Conservation (phyloP, 768 basidiomycete genomes). For the Tulasnella sp. region DNA sequence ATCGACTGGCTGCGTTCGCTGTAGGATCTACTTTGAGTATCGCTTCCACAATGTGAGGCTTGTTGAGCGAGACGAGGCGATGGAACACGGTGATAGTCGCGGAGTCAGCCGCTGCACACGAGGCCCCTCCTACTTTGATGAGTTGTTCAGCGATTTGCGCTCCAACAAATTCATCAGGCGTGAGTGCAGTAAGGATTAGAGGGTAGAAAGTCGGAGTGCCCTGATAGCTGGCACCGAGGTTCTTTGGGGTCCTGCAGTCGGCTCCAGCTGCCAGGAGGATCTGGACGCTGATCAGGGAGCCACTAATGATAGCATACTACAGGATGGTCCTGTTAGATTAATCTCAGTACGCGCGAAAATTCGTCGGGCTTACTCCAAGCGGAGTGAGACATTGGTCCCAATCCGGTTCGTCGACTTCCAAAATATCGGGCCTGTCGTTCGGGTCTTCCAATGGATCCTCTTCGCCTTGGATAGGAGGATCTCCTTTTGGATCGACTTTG, state of each 20-base stretch:
- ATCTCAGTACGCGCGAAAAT: not conserved
- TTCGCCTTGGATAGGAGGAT: not conserved
- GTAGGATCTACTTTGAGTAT: slow-evolving; percentile 38
- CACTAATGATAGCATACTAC: slow-evolving; percentile 39
- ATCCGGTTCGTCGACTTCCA: not conserved
- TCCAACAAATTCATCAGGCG: slow-evolving; percentile 34
- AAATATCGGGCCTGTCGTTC: not conserved
- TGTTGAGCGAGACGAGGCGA: slow-evolving; percentile 34
- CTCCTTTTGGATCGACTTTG: slow-evolving; percentile 28
- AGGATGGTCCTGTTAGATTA: not conserved
- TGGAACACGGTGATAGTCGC: slow-evolving; percentile 39
- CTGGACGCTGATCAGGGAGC: slow-evolving; percentile 46
- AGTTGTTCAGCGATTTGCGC: slow-evolving; percentile 37
- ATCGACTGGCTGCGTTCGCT: slow-evolving; percentile 37
- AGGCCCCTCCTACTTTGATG: slow-evolving; percentile 35
- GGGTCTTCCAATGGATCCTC: not conserved
- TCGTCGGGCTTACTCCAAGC: not conserved
- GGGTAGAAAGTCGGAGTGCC: slow-evolving; percentile 33
- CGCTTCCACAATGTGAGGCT: slow-evolving; percentile 35
- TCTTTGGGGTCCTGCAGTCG: slow-evolving; percentile 43
- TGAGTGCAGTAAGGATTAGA: slow-evolving; percentile 37
- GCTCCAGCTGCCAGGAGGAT: slow-evolving; percentile 50
- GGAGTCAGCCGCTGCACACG: slow-evolving; percentile 37
- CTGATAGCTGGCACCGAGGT: slow-evolving; percentile 36
- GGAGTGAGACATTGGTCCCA: not conserved